Evolutionary conservation across 192 early-diverging fungal genomes (phyloP).

Genomic region (Globomyces pollinis-pini): DNA sequence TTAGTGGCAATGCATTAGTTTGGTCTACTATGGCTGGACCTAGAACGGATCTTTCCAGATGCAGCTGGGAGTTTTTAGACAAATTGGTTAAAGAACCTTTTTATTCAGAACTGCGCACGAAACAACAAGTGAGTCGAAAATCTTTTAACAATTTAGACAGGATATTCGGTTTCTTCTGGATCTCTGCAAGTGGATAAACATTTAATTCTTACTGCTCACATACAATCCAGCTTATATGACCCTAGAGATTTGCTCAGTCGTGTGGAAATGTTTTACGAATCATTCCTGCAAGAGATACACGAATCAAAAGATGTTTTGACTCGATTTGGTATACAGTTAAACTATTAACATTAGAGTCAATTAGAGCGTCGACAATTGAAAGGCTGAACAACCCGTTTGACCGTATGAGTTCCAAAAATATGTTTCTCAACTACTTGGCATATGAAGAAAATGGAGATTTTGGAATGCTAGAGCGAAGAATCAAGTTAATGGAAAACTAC

Average conservation of each 20-base stretch:
- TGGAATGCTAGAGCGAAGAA: background rate
- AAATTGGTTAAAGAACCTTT: conserved; percentile 39
- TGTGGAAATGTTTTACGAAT: conserved; percentile 27
- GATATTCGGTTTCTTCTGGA: conserved; percentile 27
- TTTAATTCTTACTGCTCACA: conserved; percentile 18
- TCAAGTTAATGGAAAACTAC: background rate
- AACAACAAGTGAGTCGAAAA: too few species aligned
- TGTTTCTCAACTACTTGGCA: conserved; percentile 20
- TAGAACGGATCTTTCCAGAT: background rate
- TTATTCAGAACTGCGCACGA: conserved; percentile 30
- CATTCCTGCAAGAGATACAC: conserved; percentile 18
- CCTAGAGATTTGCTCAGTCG: conserved; percentile 24
- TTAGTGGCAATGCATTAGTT: conserved; percentile 31
- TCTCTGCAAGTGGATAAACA: conserved; percentile 13
- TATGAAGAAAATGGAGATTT: conserved; percentile 30
- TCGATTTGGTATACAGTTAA: conserved; percentile 20
- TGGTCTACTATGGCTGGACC: conserved; percentile 11
- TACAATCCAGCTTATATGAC: conserved; percentile 30
- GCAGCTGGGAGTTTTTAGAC: conserved; percentile 20
- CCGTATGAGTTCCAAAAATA: conserved; percentile 17
- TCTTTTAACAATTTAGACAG: too few species aligned
- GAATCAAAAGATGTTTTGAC: background rate
- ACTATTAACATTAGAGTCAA: conserved; percentile 9
- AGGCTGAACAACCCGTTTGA: conserved; percentile 27
- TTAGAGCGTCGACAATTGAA: conserved; percentile 17